Evolutionary conservation across 352 stramenopile genomes (phyloP), one percentile per base, ranked within the genome.

Genomic region (Aphanomyces cochlioides): DNA sequence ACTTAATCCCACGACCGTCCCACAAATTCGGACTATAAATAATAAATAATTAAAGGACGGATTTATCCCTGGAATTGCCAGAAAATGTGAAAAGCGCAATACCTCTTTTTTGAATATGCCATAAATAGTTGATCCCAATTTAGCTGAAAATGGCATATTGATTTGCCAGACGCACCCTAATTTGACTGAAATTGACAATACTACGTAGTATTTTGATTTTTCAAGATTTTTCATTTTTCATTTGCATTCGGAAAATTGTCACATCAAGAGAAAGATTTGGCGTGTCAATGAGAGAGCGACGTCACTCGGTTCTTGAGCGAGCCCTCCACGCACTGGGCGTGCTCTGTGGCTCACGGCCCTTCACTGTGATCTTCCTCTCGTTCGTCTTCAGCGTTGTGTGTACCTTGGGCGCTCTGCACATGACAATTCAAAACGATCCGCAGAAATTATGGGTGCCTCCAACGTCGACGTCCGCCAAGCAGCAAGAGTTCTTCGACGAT

Each of bases 361-460:
- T 75, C 76, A 75, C 76, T 54, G 75, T 89, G 36, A 75, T 79
- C 47, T 67, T 88, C 12, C 66, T 75, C 2, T 80, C 83, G 21
- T 60, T 90, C 13, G 19, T 79, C 5, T 79, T 76, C 40, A 90
- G 84, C 64, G 65, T 79, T 21, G 66, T 87, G 34, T 66, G 90
- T 34, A 90, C 80, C 39, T 79, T 92, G 0, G 85, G 85, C 0
- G 72, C 89, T 19, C 64, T 78, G 19, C 75, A 79, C 36, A 83
- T 92, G 78, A 76, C 72, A 58, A 75, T 94, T 48, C 80, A 90
- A 78, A 89, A 83, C 17, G 82, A 95, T 54, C 87, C 87, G 15
- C 85, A 95, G 72, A 80, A 80, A 67, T 81, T 95, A 21, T 95
- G 87, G 87, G 87, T 95, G 48, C 73, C 87, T 47, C 84, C 84